Conservation (phyloP, 306 rosid genomes). For the Dryas alaskensis region DNA sequence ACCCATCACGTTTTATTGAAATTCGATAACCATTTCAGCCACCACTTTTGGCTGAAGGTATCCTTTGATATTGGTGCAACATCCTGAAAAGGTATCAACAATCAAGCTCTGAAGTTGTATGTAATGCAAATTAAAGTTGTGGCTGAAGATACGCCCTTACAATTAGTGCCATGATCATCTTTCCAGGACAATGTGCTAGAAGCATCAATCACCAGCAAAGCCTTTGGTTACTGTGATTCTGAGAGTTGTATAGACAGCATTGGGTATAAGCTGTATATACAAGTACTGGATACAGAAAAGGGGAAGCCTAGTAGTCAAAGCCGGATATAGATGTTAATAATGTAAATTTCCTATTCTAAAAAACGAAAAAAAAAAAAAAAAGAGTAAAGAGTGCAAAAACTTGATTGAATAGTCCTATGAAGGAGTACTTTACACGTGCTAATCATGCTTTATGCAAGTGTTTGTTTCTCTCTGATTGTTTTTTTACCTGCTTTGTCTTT, state of each 20-base stretch:
- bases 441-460: too few species aligned
- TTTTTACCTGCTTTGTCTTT: too few species aligned
- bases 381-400: too few species aligned
- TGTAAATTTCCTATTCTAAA: not conserved
- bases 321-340: not conserved
- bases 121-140: not conserved
- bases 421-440: too few species aligned
- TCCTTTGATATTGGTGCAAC: not conserved
- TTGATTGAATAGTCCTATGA: too few species aligned
- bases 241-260: not conserved
- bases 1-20: constrained; percentile 45
- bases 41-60: constrained; percentile 18
- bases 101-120: not conserved
- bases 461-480: too few species aligned
- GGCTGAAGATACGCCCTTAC: not conserved
- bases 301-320: not conserved
- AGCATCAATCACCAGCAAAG: not conserved
- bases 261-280: not conserved
- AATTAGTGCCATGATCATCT: not conserved
- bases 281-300: too few species aligned
- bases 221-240: not conserved
- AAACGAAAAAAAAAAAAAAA: not conserved
- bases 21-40: constrained; percentile 26
- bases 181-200: not conserved
- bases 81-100: not conserved